A percentile compares a stretch with the other conserved stretches of the same genome.
These are phyloP conservation scores for Oryza meyeriana DNA, from an alignment of 176 grass and related monocot genomes.

Conservation along the genomic window DNA sequence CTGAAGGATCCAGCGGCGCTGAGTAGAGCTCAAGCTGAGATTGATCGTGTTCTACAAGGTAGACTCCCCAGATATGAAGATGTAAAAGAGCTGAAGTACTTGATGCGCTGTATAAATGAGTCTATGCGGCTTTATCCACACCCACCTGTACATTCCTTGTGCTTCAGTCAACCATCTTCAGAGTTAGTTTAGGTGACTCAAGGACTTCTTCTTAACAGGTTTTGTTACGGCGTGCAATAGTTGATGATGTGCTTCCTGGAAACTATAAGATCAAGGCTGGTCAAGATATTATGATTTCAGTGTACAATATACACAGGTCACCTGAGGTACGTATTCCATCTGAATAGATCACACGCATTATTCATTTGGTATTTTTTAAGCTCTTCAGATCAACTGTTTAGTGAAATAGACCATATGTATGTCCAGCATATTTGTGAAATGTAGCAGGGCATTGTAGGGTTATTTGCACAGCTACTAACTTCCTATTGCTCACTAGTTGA, in stretches of 20 bases:
- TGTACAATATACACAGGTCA: slow-evolving; percentile 96
- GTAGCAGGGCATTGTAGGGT: background rate
- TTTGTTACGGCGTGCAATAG: slow-evolving; percentile 71
- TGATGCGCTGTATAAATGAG: slow-evolving; percentile 98
- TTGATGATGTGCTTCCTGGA: slow-evolving; percentile 96
- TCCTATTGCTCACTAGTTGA: background rate
- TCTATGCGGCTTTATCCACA: slow-evolving; percentile 99
- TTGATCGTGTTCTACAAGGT: slow-evolving; percentile 85
- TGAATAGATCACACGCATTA: background rate
- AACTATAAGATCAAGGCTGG: slow-evolving; percentile 82
- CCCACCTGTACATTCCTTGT: slow-evolving; percentile 70
- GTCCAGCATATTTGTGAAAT: slow-evolving; percentile 5
- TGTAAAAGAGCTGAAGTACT: slow-evolving; percentile 95
- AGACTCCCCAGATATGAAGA: slow-evolving; percentile 98
- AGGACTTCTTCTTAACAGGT: slow-evolving; percentile 54
- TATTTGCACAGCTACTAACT: background rate
- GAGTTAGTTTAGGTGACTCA: slow-evolving; percentile 33
- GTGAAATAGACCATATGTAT: slow-evolving; percentile 16
- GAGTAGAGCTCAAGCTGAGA: slow-evolving; percentile 78
- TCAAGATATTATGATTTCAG: slow-evolving; percentile 98
- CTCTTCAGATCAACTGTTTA: background rate
- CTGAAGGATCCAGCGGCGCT: slow-evolving; percentile 77
- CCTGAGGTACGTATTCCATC: slow-evolving; percentile 56
- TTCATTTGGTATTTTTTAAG: background rate
- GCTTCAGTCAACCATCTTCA: slow-evolving; percentile 30